Conservation (phyloP, 805 yeast species). For the Cyberlindnera misumaiensis region DNA sequence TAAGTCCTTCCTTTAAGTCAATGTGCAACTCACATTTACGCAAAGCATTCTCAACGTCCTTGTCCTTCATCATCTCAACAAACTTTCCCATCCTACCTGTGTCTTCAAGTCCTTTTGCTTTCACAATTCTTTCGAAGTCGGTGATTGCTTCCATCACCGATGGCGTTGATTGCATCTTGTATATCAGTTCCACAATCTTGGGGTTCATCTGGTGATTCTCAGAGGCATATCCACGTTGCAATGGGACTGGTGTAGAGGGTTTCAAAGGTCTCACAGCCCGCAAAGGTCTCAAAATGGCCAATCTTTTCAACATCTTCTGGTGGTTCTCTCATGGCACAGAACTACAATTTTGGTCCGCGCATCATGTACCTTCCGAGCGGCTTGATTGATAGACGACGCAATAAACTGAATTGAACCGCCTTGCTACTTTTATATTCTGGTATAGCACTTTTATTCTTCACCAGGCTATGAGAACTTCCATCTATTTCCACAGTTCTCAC, state of each 20-base stretch:
- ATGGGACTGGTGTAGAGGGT: neutral
- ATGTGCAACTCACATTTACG: conserved; percentile 5
- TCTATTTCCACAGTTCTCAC: conserved; percentile 95
- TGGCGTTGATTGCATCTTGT: conserved; percentile 12
- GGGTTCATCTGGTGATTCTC: conserved; percentile 10
- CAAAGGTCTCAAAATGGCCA: too few relatives aligned
- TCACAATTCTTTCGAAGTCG: conserved; percentile 6
- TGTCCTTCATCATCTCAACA: conserved; percentile 7
- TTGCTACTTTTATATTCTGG: too few relatives aligned
- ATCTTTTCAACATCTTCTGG: too few relatives aligned
- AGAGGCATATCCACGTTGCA: conserved; percentile 6
- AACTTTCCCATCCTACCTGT: conserved; percentile 7
- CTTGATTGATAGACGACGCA: too few relatives aligned
- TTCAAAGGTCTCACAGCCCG: neutral
- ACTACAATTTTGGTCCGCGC: too few relatives aligned
- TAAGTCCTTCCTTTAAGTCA: neutral
- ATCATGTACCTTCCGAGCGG: too few relatives aligned
- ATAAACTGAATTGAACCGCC: too few relatives aligned
- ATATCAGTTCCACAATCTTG: conserved; percentile 8
- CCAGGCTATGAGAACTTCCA: conserved; percentile 79
- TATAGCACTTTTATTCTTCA: too few relatives aligned
- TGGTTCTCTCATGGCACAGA: too few relatives aligned
- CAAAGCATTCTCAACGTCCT: conserved; percentile 9
- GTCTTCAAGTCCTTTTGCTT: conserved; percentile 7
- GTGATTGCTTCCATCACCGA: conserved; percentile 8